A percentile compares a stretch with the other conserved stretches of the same genome.
These are phyloP conservation scores for Tephrocybe sp. DNA, from an alignment of 768 basidiomycete species.

Conservation along the genomic window DNA sequence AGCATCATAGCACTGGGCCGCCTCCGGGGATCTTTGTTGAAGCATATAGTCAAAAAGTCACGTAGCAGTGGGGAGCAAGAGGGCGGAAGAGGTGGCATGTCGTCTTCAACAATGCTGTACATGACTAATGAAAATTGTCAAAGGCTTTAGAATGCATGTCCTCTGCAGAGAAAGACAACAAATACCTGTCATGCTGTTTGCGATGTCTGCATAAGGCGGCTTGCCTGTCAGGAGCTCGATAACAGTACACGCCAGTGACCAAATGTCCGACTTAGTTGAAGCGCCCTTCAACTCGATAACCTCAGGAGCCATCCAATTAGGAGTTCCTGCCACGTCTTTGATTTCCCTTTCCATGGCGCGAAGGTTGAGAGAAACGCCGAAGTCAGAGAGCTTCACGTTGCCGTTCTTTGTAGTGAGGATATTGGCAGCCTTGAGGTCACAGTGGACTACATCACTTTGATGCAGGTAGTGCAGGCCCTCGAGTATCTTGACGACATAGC, in stretches of 20 bases:
- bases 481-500: slow-evolving; percentile 94
- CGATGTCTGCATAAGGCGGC: slow-evolving; percentile 88
- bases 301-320: slow-evolving; percentile 99
- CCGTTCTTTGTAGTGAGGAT: slow-evolving; percentile 98
- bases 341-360: slow-evolving; percentile 84
- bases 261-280: slow-evolving; percentile 90
- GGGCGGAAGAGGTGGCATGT: slow-evolving; percentile 82
- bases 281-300: slow-evolving; percentile 95
- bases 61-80: slow-evolving; percentile 70
- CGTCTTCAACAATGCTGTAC: slow-evolving; percentile 96
- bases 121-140: slow-evolving; percentile 57
- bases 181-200: slow-evolving; percentile 87
- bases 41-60: slow-evolving; percentile 85
- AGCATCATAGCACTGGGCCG: slow-evolving; percentile 85
- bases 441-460: slow-evolving; percentile 86
- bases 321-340: slow-evolving; percentile 89
- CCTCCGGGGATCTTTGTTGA: slow-evolving; percentile 79
- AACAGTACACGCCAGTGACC: slow-evolving; percentile 94
- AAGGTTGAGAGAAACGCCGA: slow-evolving; percentile 95
- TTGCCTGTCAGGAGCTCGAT: slow-evolving; percentile 90
- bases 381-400: slow-evolving; percentile 95
- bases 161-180: slow-evolving; percentile 18
- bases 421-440: slow-evolving; percentile 97
- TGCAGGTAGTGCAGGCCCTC: slow-evolving; percentile 96
- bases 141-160: slow-evolving; percentile 1